Conservation (phyloP, 2,329 filamentous ascomycete species). For the Blumeriella jaapii region DNA sequence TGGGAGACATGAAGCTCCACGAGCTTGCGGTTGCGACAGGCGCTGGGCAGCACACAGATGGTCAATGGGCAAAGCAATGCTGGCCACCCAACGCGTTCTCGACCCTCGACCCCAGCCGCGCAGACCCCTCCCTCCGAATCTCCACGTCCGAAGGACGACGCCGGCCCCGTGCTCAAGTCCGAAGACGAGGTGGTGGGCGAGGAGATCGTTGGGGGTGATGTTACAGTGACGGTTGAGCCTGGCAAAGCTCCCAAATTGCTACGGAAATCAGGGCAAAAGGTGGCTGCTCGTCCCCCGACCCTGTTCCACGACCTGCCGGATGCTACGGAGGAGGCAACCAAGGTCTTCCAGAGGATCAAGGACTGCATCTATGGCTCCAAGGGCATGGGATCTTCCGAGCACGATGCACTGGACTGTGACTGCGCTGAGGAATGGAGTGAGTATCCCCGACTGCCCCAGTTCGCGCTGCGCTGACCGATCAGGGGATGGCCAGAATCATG, state of each 20-base stretch:
- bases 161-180: conserved; percentile 25
- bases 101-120: conserved; percentile 18
- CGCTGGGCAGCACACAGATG: conserved; percentile 9
- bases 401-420: conserved; percentile 86
- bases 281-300: conserved; percentile 46
- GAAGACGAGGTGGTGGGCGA: conserved; percentile 36
- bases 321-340: conserved; percentile 62
- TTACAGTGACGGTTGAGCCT: conserved; percentile 51
- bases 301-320: conserved; percentile 69
- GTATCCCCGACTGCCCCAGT: conserved; percentile 29
- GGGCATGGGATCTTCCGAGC: conserved; percentile 80
- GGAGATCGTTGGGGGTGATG: conserved; percentile 46
- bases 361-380: conserved; percentile 89
- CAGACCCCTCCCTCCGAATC: conserved; percentile 20
- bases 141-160: conserved; percentile 17
- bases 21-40: conserved; percentile 13
- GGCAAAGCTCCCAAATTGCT: conserved; percentile 59
- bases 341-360: conserved; percentile 68
- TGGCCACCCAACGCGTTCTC: conserved; percentile 16
- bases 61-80: conserved; percentile 17
- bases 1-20: conserved; percentile 27
- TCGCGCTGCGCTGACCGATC: conserved; percentile 26
- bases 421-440: conserved; percentile 91
- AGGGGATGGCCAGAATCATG: conserved; percentile 60
- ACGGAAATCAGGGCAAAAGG: conserved; percentile 63